Evolutionary conservation across 306 rosid species (phyloP).

Genomic region (Sophora flavescens): DNA sequence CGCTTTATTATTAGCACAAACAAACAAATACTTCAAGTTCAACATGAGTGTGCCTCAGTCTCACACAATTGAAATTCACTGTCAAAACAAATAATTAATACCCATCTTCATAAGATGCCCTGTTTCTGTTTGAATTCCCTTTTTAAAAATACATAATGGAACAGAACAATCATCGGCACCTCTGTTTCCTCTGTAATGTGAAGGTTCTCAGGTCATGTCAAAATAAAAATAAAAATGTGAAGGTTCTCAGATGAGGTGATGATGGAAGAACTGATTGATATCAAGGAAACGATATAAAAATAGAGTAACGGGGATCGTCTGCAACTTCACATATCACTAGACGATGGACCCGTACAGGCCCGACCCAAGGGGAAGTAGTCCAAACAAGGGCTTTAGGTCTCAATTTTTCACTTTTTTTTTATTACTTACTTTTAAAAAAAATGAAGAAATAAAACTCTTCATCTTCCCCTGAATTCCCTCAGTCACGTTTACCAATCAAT

Average conservation of each 20-base stretch:
- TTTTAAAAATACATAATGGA: background rate
- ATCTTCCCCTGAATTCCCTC: too few species aligned
- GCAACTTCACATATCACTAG: background rate
- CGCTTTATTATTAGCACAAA: background rate
- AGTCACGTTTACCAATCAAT: too few species aligned
- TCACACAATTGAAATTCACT: slow-evolving; percentile 24
- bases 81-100: background rate
- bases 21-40: slow-evolving; percentile 20
- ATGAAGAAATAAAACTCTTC: too few species aligned
- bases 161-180: background rate
- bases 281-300: background rate
- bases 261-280: background rate
- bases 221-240: too few species aligned
- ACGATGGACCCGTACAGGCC: too few species aligned
- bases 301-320: background rate
- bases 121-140: background rate
- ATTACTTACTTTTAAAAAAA: too few species aligned
- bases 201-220: background rate
- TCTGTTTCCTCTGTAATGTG: background rate
- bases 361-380: too few species aligned
- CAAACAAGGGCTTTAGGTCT: too few species aligned
- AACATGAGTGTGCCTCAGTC: background rate
- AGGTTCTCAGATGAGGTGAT: background rate
- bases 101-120: background rate
- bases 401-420: too few species aligned